A percentile compares a stretch with the other conserved stretches of the same genome.
Conservation (phyloP, 176 grass and related monocot genomes). For the Dendrocalamus sinicus region DNA sequence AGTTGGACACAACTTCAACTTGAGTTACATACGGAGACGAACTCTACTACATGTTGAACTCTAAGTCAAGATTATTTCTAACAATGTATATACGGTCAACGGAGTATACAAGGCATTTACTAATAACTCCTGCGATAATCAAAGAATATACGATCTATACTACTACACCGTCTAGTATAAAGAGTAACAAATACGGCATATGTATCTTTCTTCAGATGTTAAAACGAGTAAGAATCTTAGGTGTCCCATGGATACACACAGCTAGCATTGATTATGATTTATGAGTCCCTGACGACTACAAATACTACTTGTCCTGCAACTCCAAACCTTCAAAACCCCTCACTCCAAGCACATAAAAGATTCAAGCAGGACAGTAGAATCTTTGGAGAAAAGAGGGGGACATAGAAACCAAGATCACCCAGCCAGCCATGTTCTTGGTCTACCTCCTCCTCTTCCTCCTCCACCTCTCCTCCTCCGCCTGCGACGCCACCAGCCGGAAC, state of each 20-base stretch:
- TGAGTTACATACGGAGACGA: no score
- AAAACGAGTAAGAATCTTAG: no score
- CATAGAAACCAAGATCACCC: background rate
- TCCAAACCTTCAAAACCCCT: background rate
- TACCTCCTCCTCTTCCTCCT: conserved; percentile 50
- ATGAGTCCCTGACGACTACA: background rate
- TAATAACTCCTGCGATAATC: no score
- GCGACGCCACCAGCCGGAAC: conserved; percentile 40
- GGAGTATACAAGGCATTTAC: no score
- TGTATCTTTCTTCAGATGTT: no score
- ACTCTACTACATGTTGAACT: no score
- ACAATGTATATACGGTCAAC: no score
- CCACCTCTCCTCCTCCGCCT: conserved; percentile 29
- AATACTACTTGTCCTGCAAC: background rate
- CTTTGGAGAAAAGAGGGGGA: background rate
- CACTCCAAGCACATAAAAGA: background rate
- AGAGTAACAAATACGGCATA: background rate
- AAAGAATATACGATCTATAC: no score
- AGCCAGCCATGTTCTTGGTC: conserved; percentile 38
- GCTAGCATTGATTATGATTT: no score
- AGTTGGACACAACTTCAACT: no score
- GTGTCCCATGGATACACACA: no score
- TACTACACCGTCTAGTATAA: background rate
- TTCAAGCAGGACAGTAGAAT: background rate
- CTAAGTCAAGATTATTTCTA: no score